phyloP scores from a whole-genome alignment of 768 basidiomycete species.

The Strobilomyces dryophilus region DNA sequence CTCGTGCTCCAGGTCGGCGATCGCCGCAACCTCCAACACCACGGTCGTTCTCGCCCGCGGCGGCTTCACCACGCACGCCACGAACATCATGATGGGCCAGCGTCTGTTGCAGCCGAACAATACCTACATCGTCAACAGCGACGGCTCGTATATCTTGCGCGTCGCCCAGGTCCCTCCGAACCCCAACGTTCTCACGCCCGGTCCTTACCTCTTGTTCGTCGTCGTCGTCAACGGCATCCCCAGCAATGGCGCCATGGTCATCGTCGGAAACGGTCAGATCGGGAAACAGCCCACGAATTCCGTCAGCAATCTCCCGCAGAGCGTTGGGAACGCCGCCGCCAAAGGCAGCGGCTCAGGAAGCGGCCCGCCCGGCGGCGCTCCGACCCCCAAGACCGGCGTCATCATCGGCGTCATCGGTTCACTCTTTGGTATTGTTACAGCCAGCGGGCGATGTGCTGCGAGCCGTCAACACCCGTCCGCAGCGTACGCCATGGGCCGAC shows the following conservation, averaged over 20 bases:
- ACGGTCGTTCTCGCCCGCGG: slow-evolving; percentile 75
- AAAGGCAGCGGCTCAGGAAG: slow-evolving; percentile 8
- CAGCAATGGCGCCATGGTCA: slow-evolving; percentile 70
- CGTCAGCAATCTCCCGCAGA: slow-evolving; percentile 27
- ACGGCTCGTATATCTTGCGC: slow-evolving; percentile 76
- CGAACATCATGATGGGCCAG: slow-evolving; percentile 57
- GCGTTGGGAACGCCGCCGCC: slow-evolving; percentile 40
- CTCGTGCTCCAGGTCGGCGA: slow-evolving; percentile 61
- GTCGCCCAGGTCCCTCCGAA: slow-evolving; percentile 82
- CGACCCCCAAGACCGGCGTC: slow-evolving; percentile 22
- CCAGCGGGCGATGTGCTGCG: slow-evolving; percentile 49
- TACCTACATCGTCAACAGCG: slow-evolving; percentile 75
- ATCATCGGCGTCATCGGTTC: slow-evolving; percentile 32
- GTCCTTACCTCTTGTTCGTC: slow-evolving; percentile 80
- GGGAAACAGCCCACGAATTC: slow-evolving; percentile 55
- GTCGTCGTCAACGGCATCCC: slow-evolving; percentile 86
- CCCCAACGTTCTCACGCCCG: slow-evolving; percentile 84
- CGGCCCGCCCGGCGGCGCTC: slow-evolving; percentile 12
- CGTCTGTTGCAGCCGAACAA: slow-evolving; percentile 80
- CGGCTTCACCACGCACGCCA: slow-evolving; percentile 49
- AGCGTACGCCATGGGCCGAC: slow-evolving; percentile 36
- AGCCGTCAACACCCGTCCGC: slow-evolving; percentile 29
- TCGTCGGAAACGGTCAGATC: slow-evolving; percentile 75
- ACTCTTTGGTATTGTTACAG: slow-evolving; percentile 42
- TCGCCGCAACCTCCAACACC: slow-evolving; percentile 68